Evolutionary conservation across 1,284 basidiomycete species (phyloP), one percentile per base, ranked within the genome.

Genomic region (Trichosporon ovoides): DNA sequence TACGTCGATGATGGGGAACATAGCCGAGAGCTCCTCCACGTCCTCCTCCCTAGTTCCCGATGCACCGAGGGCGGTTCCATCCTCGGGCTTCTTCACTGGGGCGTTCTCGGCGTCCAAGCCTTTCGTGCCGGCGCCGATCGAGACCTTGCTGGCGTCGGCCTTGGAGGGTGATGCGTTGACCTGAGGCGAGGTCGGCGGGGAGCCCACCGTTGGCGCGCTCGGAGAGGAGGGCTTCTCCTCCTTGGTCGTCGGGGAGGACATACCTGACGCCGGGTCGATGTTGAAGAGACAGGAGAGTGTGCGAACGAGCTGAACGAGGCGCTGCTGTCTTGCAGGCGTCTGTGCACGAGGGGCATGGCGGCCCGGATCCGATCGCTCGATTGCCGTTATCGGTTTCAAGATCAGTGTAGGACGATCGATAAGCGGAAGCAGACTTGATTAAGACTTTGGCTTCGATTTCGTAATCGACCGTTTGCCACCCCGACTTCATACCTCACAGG

Each of bases 1-100:
- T 3, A 61, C 31, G 19, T 77, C 76, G 52, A 77, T 68, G 3
- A 65, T 65, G 1, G 74, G 74, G 68, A 76, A 76, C 63, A 75
- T 74, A 52, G 65, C 55, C 31, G 66, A 66, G 1, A 75, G 67
- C 50, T 71, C 68, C 43, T 48, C 28, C 24, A 48, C 43, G 10
- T 22, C 43, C 43, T 28, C 43, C 14, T 48, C 28, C 28, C 9
- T 31, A 4, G 28, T 31, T 9, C 28, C 28, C 28, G 28, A 9
- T 4, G 28, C 5, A 5, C 28, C 28, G 5, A 31, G 28, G 9
- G 28, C 5, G 9, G 28, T 5, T 4, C 4, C 28, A 9, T 31
- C 28, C 28, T 31, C 28, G 9, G 28, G 28, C 4, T 31, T 9
- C 28, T 31, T 9, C 9, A 9, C 28, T 9, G 9, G 5, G 28